These are phyloP conservation scores for Dictyophora rubrovolvata DNA, from an alignment of 768 basidiomycete species.

Conservation along the genomic window DNA sequence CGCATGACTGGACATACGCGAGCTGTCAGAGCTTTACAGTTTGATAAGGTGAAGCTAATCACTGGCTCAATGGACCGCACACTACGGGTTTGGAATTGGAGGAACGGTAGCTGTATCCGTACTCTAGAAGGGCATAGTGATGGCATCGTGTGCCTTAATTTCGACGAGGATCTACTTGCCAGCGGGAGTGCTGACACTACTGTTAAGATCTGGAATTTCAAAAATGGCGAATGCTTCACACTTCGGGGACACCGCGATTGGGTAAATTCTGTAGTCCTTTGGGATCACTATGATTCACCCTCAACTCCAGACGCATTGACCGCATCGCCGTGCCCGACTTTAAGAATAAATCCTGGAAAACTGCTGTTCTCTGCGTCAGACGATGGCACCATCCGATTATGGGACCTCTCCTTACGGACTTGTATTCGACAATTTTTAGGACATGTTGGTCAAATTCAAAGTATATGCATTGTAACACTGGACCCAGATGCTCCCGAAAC, in stretches of 20 bases:
- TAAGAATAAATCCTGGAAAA: slow-evolving; percentile 63
- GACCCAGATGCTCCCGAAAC: slow-evolving; percentile 28
- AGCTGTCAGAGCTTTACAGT: slow-evolving; percentile 87
- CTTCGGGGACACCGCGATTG: slow-evolving; percentile 89
- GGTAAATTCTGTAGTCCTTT: slow-evolving; percentile 91
- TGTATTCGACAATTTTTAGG: slow-evolving; percentile 81
- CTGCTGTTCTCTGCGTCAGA: slow-evolving; percentile 97
- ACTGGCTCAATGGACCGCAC: slow-evolving; percentile 96
- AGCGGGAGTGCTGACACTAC: slow-evolving; percentile 93
- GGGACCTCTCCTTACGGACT: slow-evolving; percentile 76
- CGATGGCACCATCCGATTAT: slow-evolving; percentile 85
- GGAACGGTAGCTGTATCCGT: slow-evolving; percentile 76
- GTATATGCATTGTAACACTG: slow-evolving; percentile 66
- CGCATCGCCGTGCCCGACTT: slow-evolving; percentile 9
- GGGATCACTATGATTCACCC: slow-evolving; percentile 48
- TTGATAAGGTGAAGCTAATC: slow-evolving; percentile 90
- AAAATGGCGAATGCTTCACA: slow-evolving; percentile 84
- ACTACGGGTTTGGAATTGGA: slow-evolving; percentile 94
- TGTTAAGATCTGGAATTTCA: slow-evolving; percentile 90
- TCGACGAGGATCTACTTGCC: slow-evolving; percentile 84
- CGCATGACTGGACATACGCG: slow-evolving; percentile 85
- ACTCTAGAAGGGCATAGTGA: slow-evolving; percentile 86
- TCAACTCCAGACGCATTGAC: not conserved
- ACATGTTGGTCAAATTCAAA: slow-evolving; percentile 93
- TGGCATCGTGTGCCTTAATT: slow-evolving; percentile 85